phyloP scores from a whole-genome alignment of 805 yeast species.

The Pichia eremophila region DNA sequence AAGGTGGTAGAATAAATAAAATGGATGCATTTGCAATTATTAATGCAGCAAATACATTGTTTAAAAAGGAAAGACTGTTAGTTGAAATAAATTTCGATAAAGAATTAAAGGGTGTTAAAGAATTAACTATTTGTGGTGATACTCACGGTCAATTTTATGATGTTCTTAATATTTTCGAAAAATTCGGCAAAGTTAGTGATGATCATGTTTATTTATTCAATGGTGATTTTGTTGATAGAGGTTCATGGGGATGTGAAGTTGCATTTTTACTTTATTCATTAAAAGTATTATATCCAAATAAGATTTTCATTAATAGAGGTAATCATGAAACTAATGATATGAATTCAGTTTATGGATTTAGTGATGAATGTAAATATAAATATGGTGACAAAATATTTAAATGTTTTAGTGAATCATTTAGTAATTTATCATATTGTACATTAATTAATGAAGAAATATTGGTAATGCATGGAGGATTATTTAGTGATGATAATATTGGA shows the following conservation, averaged over 20 bases:
- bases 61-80: constrained; percentile 60
- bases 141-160: constrained; percentile 97
- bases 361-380: constrained; percentile 90
- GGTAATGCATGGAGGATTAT: constrained; percentile 93
- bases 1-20: constrained; percentile 69
- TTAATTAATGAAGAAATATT: constrained; percentile 69
- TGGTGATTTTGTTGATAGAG: constrained; percentile 97
- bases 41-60: constrained; percentile 56
- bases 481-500: constrained; percentile 64
- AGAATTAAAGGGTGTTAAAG: constrained; percentile 26
- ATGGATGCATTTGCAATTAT: constrained; percentile 77
- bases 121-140: constrained; percentile 88
- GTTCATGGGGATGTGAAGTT: constrained; percentile 97
- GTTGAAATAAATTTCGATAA: constrained; percentile 48
- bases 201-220: constrained; percentile 77
- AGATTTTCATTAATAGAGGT: constrained; percentile 77
- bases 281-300: constrained; percentile 66
- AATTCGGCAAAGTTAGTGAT: constrained; percentile 60
- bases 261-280: constrained; percentile 70
- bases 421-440: constrained; percentile 77
- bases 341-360: constrained; percentile 95
- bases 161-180: constrained; percentile 66
- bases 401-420: constrained; percentile 80
- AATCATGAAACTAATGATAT: constrained; percentile 95
- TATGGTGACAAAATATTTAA: constrained; percentile 72